Conservation (phyloP, 192 early-diverging fungal species). For the Coemansia sp. region DNA sequence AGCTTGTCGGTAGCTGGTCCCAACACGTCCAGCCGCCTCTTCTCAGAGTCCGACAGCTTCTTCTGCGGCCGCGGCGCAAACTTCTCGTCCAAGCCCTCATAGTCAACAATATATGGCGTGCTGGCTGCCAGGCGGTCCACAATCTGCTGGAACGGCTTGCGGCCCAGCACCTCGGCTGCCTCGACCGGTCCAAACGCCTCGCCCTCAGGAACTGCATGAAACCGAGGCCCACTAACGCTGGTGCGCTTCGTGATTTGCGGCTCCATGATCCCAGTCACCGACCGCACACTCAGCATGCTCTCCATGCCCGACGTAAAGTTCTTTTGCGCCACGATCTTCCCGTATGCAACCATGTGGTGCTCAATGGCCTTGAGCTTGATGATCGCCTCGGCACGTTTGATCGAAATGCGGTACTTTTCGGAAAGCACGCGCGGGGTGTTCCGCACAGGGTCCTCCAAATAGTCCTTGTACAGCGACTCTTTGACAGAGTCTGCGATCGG, state of each 20-base stretch:
- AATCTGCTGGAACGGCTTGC: constrained; percentile 58
- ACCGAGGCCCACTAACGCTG: constrained; percentile 68
- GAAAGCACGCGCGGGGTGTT: constrained; percentile 73
- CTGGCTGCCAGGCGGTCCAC: constrained; percentile 45
- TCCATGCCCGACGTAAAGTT: constrained; percentile 84
- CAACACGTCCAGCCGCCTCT: constrained; percentile 20
- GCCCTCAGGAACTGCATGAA: constrained; percentile 82
- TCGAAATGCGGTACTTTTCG: constrained; percentile 67
- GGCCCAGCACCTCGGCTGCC: constrained; percentile 77
- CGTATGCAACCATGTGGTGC: constrained; percentile 67
- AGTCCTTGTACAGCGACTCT: constrained; percentile 72
- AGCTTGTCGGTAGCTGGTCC: constrained; percentile 33
- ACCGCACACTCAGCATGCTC: constrained; percentile 63
- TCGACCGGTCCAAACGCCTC: constrained; percentile 69
- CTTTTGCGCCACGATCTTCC: constrained; percentile 57
- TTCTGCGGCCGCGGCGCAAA: constrained; percentile 36
- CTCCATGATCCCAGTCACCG: constrained; percentile 41
- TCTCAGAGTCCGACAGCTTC: constrained; percentile 23
- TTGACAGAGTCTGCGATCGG: constrained; percentile 70
- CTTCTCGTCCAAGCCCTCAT: constrained; percentile 35
- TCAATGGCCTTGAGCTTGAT: constrained; percentile 81
- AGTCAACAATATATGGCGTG: constrained; percentile 48
- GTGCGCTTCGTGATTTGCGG: constrained; percentile 58
- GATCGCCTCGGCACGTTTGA: constrained; percentile 88
- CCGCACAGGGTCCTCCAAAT: constrained; percentile 57